phyloP scores from a whole-genome alignment of 257 asterid species.

The Scutellaria galericulata region DNA sequence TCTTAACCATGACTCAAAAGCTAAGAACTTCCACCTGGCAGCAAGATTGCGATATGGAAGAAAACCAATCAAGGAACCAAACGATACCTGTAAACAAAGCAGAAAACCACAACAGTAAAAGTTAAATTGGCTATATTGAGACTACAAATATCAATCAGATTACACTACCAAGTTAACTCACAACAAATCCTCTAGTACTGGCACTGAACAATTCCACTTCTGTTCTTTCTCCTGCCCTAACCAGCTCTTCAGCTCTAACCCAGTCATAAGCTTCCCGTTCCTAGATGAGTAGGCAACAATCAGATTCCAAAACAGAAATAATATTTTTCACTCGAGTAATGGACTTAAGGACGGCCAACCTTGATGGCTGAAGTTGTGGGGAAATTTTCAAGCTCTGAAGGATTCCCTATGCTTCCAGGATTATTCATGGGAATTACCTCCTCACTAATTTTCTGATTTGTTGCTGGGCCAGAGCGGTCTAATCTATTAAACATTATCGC shows the following conservation, averaged over 20 bases:
- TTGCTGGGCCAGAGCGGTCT: conserved; percentile 52
- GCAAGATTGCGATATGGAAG: conserved; percentile 92
- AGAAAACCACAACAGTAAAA: conserved; percentile 30
- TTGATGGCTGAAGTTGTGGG: conserved; percentile 51
- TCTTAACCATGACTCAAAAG: conserved; percentile 97
- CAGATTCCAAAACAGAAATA: conserved; percentile 31
- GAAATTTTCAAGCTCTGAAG: conserved; percentile 60
- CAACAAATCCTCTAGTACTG: conserved; percentile 88
- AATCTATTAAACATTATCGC: conserved; percentile 55
- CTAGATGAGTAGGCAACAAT: conserved; percentile 48
- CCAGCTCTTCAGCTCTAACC: conserved; percentile 72
- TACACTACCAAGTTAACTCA: conserved; percentile 47
- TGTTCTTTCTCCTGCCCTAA: conserved; percentile 67
- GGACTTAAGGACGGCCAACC: conserved; percentile 50
- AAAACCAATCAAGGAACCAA: conserved; percentile 90
- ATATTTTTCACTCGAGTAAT: conserved; percentile 2
- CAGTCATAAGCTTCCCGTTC: conserved; percentile 81
- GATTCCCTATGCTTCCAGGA: conserved; percentile 46
- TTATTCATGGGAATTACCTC: conserved; percentile 41
- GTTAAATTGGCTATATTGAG: conserved; percentile 15
- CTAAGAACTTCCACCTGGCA: conserved; percentile 90
- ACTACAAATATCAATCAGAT: conserved; percentile 28
- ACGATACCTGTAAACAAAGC: conserved; percentile 66
- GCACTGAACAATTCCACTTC: conserved; percentile 85
- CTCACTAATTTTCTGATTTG: conserved; percentile 46